phyloP scores from a whole-genome alignment of 208 protist species.

The Strigomonas galati region DNA sequence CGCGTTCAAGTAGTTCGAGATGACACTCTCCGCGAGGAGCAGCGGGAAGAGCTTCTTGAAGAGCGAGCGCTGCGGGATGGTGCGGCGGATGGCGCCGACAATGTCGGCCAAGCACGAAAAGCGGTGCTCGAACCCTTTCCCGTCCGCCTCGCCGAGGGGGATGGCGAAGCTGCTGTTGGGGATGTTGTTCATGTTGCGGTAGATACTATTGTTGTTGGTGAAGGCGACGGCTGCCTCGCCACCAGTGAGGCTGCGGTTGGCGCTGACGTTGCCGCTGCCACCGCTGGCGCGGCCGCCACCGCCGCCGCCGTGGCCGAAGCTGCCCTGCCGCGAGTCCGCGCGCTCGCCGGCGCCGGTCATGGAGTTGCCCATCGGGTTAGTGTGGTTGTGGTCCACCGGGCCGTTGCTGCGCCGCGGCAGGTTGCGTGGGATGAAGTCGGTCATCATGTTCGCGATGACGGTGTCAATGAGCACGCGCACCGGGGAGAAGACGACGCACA shows the following conservation, averaged over 20 bases:
- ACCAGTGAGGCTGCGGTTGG: not conserved
- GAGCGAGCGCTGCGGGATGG: slow-evolving; percentile 23
- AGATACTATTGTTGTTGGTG: slow-evolving; percentile 10
- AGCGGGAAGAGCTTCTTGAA: slow-evolving; percentile 22
- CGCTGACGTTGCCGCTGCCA: not conserved
- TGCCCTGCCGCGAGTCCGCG: not conserved
- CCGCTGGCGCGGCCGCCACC: too few relatives aligned
- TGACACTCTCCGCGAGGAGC: slow-evolving; percentile 29
- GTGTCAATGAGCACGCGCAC: slow-evolving; percentile 32
- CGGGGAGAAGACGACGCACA: slow-evolving; percentile 26
- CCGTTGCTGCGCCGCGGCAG: not conserved
- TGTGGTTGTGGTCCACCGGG: not conserved
- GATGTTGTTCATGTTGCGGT: slow-evolving; percentile 5
- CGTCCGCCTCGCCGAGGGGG: not conserved
- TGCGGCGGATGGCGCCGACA: slow-evolving; percentile 15
- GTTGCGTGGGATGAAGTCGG: slow-evolving; percentile 20
- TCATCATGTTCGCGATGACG: slow-evolving; percentile 26
- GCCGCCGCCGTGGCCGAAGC: not conserved
- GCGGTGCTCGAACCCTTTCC: slow-evolving; percentile 13
- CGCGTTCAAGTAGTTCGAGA: slow-evolving; percentile 20
- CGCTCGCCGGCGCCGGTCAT: not conserved
- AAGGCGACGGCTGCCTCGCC: not conserved
- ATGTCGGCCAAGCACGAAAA: slow-evolving; percentile 20
- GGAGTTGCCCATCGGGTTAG: slow-evolving; percentile 1
- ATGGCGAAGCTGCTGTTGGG: slow-evolving; percentile 6